Percentiles rank a stretch among this genome's conserved stretches.
Conservation (phyloP, 208 protist species). For the Acanthamoeba lenticulata region DNA sequence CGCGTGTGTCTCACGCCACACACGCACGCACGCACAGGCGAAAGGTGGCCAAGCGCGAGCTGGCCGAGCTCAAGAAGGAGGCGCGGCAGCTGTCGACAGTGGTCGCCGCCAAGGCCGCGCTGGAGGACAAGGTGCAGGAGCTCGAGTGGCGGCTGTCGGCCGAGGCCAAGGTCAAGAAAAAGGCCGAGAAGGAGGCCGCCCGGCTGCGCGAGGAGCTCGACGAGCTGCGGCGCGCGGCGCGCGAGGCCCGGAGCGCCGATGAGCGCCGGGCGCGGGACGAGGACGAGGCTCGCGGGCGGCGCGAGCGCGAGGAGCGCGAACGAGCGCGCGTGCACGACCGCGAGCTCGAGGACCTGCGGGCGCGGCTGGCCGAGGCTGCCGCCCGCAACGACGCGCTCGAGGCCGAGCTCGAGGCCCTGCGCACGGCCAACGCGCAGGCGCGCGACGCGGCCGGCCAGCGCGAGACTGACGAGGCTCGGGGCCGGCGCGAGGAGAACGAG, state of each 20-base stretch:
- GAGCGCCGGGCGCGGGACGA: neutral
- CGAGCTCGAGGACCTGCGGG: conserved; percentile 24
- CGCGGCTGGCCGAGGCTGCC: neutral
- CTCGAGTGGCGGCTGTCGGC: neutral
- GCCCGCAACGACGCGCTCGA: neutral
- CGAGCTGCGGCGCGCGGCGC: neutral
- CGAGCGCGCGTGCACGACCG: neutral
- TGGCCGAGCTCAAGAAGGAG: neutral
- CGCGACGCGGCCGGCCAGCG: neutral
- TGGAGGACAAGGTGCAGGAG: conserved; percentile 58
- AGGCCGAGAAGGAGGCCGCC: neutral
- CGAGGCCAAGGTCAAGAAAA: conserved; percentile 59
- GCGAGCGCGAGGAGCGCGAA: neutral
- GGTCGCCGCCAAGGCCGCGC: conserved; percentile 47
- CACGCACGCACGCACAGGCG: neutral
- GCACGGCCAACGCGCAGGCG: neutral
- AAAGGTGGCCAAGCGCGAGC: neutral
- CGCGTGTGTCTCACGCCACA: too few relatives aligned
- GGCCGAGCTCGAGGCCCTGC: neutral
- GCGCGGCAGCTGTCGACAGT: conserved; percentile 33
- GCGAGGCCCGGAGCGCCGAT: neutral
- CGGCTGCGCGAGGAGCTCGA: neutral
- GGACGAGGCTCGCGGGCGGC: neutral
- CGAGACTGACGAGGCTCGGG: neutral
- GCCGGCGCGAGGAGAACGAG: neutral